Evolutionary conservation across 441 rosid genomes (phyloP), one percentile per base, ranked within the genome.

Genomic region (Erysimum pusillum): DNA sequence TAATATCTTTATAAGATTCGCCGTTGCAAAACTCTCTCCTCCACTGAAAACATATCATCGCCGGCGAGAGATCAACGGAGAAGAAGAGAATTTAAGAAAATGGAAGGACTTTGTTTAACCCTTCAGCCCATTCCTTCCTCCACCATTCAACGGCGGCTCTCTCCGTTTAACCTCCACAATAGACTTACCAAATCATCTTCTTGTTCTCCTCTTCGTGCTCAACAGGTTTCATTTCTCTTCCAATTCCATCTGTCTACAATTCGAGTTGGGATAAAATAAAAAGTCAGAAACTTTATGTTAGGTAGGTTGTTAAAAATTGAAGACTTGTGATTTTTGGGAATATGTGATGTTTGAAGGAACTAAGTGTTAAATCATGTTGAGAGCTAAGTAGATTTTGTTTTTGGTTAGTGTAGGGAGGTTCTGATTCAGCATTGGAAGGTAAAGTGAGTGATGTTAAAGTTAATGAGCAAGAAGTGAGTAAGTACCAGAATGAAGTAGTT

Each of bases 401-500:
- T 14, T 52, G 35, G 54, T 67, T 69, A 89, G 92, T 67, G 86
- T 34, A 90, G 48, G 85, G 82, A 49, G 83, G 76, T 64, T 64
- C 82, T 28, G 83, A 75, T 65, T 44, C 85, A 0, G 74, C 62
- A 39, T 46, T 34, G 15, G 81, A 78, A 70, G 83, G 81, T 65
- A 81, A 57, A 36, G 86, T 58, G 57, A 65, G 56, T 76, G 85
- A 80, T 63, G 82, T 91, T 8, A 71, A 89, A 76, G 81, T 77
- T 72, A 89, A 81, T 83, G 98, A 92, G 41, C 83, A 87, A 92
- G 91, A 90, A 78, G 88, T 86, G 58, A 77, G 74, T 45, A 90
- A 89, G 90, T 79, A 88, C 20, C 93, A 81, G 46, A 68, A 91
- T 15, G 97, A 93, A 81, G 84, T 93, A 41, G 97, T 91, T 61